phyloP scores from a whole-genome alignment of 148 eudicot genomes.

The Chenopodium formosanum region DNA sequence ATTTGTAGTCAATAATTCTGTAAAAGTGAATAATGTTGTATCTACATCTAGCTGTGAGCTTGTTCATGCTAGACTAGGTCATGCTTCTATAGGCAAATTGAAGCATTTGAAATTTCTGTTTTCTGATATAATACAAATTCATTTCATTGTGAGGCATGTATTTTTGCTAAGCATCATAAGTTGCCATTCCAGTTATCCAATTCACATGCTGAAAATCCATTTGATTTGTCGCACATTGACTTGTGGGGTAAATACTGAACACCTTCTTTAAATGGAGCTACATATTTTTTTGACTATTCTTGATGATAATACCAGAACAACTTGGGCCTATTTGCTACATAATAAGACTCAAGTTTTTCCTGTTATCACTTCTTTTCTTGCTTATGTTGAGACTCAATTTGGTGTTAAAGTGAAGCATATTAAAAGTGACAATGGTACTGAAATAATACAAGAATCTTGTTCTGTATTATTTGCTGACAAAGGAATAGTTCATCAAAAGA shows the following conservation, averaged over 20 bases:
- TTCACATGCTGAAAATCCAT: background rate
- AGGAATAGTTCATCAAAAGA: background rate
- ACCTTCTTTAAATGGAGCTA: background rate
- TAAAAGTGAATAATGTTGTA: no score
- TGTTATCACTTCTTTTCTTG: background rate
- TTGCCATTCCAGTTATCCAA: background rate
- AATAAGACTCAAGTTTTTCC: background rate
- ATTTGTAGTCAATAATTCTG: no score
- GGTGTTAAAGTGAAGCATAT: background rate
- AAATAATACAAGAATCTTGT: background rate
- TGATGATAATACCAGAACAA: background rate
- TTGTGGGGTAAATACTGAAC: background rate
- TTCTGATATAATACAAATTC: background rate
- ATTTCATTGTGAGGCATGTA: background rate
- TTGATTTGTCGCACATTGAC: background rate
- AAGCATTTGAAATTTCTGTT: no score
- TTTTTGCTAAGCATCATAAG: background rate
- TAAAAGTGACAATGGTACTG: slow-evolving; percentile 1
- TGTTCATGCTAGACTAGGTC: background rate
- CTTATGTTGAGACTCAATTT: background rate
- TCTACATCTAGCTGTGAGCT: no score
- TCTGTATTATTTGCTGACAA: background rate
- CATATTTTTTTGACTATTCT: background rate
- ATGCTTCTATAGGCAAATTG: background rate
- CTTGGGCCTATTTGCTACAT: background rate